phyloP scores from a whole-genome alignment of 2,329 filamentous ascomycete genomes.

The Aspergillus sp. region DNA sequence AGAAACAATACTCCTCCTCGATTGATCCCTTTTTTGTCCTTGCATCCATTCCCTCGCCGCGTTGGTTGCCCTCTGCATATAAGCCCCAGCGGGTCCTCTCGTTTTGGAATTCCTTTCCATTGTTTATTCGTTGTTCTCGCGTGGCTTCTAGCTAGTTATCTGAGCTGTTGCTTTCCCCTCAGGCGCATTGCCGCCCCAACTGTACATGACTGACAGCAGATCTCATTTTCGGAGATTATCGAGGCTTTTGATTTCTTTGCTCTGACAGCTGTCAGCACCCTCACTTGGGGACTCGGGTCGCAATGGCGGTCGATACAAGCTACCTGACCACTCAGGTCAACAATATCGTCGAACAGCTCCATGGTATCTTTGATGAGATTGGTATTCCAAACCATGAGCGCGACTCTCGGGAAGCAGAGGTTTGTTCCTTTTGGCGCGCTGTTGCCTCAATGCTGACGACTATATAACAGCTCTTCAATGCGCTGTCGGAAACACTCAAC shows the following conservation, averaged over 20 bases:
- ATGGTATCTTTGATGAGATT: slow-evolving; percentile 96
- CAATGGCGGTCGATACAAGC: slow-evolving; percentile 77
- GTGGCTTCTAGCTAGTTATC: slow-evolving; percentile 15
- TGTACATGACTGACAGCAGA: slow-evolving; percentile 19
- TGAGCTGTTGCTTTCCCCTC: slow-evolving; percentile 13
- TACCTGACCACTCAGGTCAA: slow-evolving; percentile 95
- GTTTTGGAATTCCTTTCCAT: slow-evolving; percentile 20
- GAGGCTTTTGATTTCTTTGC: slow-evolving; percentile 12
- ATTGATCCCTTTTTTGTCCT: slow-evolving; percentile 18
- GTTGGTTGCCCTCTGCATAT: slow-evolving; percentile 24
- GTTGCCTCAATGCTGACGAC: slow-evolving; percentile 24
- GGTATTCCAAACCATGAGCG: slow-evolving; percentile 93
- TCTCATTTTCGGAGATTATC: slow-evolving; percentile 14
- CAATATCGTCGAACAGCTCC: slow-evolving; percentile 88
- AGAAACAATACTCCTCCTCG: slow-evolving; percentile 11
- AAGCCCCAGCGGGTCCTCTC: slow-evolving; percentile 25
- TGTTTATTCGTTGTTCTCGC: slow-evolving; percentile 27
- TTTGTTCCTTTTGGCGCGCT: slow-evolving; percentile 48
- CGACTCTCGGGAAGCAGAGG: slow-evolving; percentile 86
- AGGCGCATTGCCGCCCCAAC: slow-evolving; percentile 23
- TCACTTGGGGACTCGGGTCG: slow-evolving; percentile 18
- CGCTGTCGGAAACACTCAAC: slow-evolving; percentile 87
- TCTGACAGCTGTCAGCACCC: slow-evolving; percentile 12
- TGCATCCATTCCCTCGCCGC: slow-evolving; percentile 25
- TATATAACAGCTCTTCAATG: slow-evolving; percentile 74